A percentile compares a stretch with the other conserved stretches of the same genome.
Conservation (phyloP, 192 early-diverging fungal species). For the Entomortierella parvispora region DNA sequence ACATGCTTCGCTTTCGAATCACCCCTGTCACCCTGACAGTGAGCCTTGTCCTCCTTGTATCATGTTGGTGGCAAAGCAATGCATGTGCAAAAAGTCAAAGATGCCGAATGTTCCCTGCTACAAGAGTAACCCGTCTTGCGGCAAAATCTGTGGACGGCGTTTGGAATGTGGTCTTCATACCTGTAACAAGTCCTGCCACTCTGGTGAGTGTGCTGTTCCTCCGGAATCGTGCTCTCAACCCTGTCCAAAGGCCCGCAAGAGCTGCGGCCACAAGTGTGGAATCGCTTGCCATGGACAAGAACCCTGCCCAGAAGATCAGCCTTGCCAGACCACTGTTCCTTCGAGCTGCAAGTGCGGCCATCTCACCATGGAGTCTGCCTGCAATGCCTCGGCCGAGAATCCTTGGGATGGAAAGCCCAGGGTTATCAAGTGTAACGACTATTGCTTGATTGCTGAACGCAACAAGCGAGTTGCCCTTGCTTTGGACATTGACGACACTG, state of each 20-base stretch:
- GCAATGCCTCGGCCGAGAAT: conserved; percentile 67
- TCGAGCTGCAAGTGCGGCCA: conserved; percentile 85
- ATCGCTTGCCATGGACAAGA: conserved; percentile 78
- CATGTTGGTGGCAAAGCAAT: conserved; percentile 75
- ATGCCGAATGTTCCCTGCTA: conserved; percentile 89
- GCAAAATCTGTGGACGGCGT: conserved; percentile 67
- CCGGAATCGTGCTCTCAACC: conserved; percentile 67
- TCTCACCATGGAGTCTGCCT: conserved; percentile 65
- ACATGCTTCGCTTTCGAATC: conserved; percentile 74
- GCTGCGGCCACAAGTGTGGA: conserved; percentile 87
- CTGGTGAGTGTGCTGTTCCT: conserved; percentile 73
- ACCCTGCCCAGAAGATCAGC: conserved; percentile 79
- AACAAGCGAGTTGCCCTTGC: conserved; percentile 85
- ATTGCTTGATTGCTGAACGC: conserved; percentile 81
- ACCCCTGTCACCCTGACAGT: conserved; percentile 89
- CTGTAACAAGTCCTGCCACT: conserved; percentile 88
- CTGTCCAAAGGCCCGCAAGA: conserved; percentile 80
- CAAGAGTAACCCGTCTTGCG: conserved; percentile 78
- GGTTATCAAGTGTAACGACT: conserved; percentile 79
- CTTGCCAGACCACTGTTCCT: conserved; percentile 70
- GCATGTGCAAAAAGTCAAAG: conserved; percentile 82
- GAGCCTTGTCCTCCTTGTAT: conserved; percentile 93
- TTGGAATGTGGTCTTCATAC: conserved; percentile 76
- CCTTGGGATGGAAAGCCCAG: conserved; percentile 53
- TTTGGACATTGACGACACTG: conserved; percentile 66